Percentiles rank a stretch among this genome's conserved stretches.
Evolutionary conservation across 257 asterid species (phyloP).

Genomic region (Gynochthodes officinalis): DNA sequence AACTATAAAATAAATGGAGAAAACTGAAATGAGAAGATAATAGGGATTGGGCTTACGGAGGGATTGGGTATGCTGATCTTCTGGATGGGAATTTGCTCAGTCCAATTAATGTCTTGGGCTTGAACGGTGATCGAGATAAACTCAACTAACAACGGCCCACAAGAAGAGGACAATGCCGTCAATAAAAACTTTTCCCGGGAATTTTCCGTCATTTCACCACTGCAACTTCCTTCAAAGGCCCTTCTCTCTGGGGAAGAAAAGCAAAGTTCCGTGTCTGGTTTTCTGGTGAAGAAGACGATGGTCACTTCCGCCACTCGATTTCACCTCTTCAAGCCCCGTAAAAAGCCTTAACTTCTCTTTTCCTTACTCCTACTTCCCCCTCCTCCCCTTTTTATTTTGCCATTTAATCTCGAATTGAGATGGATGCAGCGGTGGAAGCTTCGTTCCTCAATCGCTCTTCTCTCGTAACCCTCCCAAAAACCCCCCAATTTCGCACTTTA

Average conservation of each 20-base stretch:
- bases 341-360: slow-evolving; percentile 19
- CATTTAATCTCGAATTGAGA: too few species aligned
- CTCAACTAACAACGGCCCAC: not conserved
- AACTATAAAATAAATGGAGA: too few species aligned
- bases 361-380: not conserved
- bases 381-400: too few species aligned
- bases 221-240: slow-evolving; percentile 42
- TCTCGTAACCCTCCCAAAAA: slow-evolving; percentile 21
- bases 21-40: too few species aligned
- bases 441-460: slow-evolving; percentile 31
- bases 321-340: slow-evolving; percentile 43
- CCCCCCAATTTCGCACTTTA: slow-evolving; percentile 25
- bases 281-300: slow-evolving; percentile 33
- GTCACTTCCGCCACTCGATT: slow-evolving; percentile 38
- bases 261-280: too few species aligned
- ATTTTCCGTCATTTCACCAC: slow-evolving; percentile 28
- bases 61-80: too few species aligned
- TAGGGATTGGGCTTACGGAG: too few species aligned
- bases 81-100: too few species aligned
- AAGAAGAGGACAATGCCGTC: not conserved
- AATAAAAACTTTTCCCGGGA: slow-evolving; percentile 12
- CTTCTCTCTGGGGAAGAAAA: too few species aligned
- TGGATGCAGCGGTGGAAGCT: slow-evolving; percentile 57
- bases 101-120: too few species aligned
- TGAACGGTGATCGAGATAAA: too few species aligned